Evolutionary conservation across 1,284 basidiomycete genomes (phyloP).

Genomic region (Ustilago cynodontis): DNA sequence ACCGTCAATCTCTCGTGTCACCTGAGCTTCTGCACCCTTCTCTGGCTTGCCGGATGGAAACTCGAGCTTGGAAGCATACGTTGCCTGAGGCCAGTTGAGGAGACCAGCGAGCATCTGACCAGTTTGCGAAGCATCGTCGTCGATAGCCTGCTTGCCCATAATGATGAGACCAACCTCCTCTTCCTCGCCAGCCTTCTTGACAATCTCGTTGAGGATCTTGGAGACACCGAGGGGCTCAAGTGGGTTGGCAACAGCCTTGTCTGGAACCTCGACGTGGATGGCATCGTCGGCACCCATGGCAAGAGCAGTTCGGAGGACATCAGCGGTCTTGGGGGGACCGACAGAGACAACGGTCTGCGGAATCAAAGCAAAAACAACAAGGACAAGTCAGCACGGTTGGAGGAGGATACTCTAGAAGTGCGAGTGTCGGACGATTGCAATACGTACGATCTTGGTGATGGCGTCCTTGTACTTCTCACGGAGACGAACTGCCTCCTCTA

Average conservation of each 20-base stretch:
- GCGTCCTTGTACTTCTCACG: constrained; percentile 81
- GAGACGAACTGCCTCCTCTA: constrained; percentile 95
- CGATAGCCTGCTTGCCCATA: constrained; percentile 98
- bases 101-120: constrained; percentile 97
- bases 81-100: constrained; percentile 92
- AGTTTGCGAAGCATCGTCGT: constrained; percentile 96
- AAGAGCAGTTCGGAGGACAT: constrained; percentile 93
- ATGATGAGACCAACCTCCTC: constrained; percentile 85
- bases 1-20: constrained; percentile 94
- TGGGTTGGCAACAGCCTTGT: constrained; percentile 73
- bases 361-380: background rate
- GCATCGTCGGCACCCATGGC: constrained; percentile 97
- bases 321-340: constrained; percentile 88
- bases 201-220: constrained; percentile 82
- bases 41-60: constrained; percentile 74
- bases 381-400: background rate
- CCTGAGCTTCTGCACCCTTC: constrained; percentile 78
- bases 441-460: constrained; percentile 66
- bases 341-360: constrained; percentile 81
- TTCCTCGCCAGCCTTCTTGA: constrained; percentile 77
- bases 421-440: background rate
- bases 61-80: constrained; percentile 91
- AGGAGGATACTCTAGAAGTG: background rate
- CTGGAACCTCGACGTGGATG: constrained; percentile 86
- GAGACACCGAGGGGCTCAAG: constrained; percentile 90